Percentiles rank a stretch among this genome's conserved stretches.
Evolutionary conservation across 371 early-diverging fungal species (phyloP).

Genomic region (Syncephalis fuscata): DNA sequence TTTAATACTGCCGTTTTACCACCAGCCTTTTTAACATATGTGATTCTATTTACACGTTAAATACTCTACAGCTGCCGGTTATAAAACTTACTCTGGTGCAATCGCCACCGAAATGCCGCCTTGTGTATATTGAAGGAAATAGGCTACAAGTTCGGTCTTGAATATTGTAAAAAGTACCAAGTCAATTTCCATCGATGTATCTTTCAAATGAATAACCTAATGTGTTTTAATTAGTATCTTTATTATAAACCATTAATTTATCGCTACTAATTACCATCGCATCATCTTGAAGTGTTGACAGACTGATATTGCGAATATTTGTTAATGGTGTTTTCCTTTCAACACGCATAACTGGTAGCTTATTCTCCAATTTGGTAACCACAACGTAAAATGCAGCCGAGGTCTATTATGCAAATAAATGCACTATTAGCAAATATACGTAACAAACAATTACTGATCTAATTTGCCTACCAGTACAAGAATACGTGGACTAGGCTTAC

Average conservation of each 20-base stretch:
- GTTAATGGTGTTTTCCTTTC: constrained; percentile 31
- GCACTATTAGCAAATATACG: neutral
- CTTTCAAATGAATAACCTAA: too few relatives aligned
- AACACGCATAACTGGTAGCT: constrained; percentile 26
- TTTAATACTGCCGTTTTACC: constrained; percentile 55
- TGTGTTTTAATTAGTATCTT: too few relatives aligned
- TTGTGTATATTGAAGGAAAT: constrained; percentile 30
- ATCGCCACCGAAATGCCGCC: constrained; percentile 41
- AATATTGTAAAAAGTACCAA: constrained; percentile 27
- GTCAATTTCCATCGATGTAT: constrained; percentile 11
- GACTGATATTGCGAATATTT: constrained; percentile 29
- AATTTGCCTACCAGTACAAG: constrained; percentile 23
- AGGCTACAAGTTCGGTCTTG: constrained; percentile 75
- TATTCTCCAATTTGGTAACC: constrained; percentile 30
- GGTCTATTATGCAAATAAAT: constrained; percentile 25
- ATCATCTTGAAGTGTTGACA: constrained; percentile 63
- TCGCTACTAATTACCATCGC: constrained; percentile 54
- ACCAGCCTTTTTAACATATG: constrained; percentile 53
- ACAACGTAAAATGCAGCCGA: constrained; percentile 36
- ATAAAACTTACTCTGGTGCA: constrained; percentile 8
- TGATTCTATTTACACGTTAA: constrained; percentile 26
- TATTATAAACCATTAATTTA: constrained; percentile 9
- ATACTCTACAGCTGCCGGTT: neutral
- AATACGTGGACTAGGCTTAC: constrained; percentile 56
- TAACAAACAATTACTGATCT: constrained; percentile 13